These are phyloP conservation scores for Periconia sp. DNA, from an alignment of 2,329 filamentous ascomycete genomes.

Conservation along the genomic window DNA sequence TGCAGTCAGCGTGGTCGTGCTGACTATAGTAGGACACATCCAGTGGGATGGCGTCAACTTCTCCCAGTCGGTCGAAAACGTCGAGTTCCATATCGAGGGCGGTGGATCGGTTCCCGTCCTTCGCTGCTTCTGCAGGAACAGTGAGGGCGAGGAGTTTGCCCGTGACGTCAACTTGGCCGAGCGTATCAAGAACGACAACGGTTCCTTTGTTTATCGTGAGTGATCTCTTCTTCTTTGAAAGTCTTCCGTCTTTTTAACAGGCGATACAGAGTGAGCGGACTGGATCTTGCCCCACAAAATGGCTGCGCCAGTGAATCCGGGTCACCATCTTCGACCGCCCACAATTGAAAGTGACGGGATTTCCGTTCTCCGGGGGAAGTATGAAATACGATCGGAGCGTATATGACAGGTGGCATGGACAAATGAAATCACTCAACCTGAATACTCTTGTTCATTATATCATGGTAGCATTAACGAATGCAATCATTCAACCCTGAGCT, in stretches of 20 bases:
- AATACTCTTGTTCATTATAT: no score
- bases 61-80: constrained; percentile 48
- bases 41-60: constrained; percentile 53
- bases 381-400: neutral
- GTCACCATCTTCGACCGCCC: neutral
- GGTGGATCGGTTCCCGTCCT: constrained; percentile 55
- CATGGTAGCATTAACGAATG: no score
- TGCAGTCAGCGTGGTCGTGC: neutral
- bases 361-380: neutral
- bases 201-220: constrained; percentile 41
- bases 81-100: constrained; percentile 55
- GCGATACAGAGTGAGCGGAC: neutral
- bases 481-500: no score
- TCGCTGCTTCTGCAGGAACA: constrained; percentile 44
- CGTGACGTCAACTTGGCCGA: constrained; percentile 60
- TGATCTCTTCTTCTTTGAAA: neutral
- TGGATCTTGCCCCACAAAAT: neutral
- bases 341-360: neutral
- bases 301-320: neutral
- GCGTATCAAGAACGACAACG: constrained; percentile 57
- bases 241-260: neutral
- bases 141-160: constrained; percentile 46
- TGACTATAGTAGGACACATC: constrained; percentile 42
- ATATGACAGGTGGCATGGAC: neutral
- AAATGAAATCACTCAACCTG: neutral